Conservation (phyloP, 768 basidiomycete species). For the Trametes gibbosa region DNA sequence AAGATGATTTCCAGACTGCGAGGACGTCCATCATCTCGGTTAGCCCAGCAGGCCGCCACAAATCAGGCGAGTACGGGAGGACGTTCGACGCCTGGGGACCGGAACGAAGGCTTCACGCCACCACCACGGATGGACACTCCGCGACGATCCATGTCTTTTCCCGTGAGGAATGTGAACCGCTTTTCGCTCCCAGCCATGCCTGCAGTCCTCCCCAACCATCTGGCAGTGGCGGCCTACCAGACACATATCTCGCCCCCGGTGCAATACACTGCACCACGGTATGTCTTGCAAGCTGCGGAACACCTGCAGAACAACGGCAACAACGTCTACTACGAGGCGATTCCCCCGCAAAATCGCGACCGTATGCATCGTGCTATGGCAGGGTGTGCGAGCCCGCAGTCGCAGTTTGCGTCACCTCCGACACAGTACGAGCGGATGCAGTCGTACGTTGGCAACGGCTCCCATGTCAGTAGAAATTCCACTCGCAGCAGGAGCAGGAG, state of each 20-base stretch:
- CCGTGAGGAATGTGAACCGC: conserved; percentile 24
- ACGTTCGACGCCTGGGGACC: conserved; percentile 6
- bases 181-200: conserved; percentile 16
- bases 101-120: conserved; percentile 19
- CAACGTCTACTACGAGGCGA: conserved; percentile 29
- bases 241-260: conserved; percentile 15
- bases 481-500: conserved; percentile 9
- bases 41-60: conserved; percentile 13
- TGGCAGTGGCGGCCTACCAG: conserved; percentile 8
- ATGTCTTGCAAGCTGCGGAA: conserved; percentile 10
- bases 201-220: conserved; percentile 8
- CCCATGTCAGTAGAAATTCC: background rate
- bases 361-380: conserved; percentile 11
- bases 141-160: conserved; percentile 35
- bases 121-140: conserved; percentile 31
- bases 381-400: background rate
- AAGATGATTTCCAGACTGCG: conserved; percentile 23
- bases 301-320: conserved; percentile 15
- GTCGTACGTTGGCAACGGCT: background rate
- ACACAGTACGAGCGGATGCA: conserved; percentile 2
- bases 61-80: background rate
- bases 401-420: conserved; percentile 13
- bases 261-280: conserved; percentile 8
- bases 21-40: conserved; percentile 21
- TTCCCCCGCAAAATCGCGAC: conserved; percentile 21